A percentile compares a stretch with the other conserved stretches of the same genome.
Evolutionary conservation across 2,329 filamentous ascomycete species (phyloP).

Genomic region (Aspergillus ruber): DNA sequence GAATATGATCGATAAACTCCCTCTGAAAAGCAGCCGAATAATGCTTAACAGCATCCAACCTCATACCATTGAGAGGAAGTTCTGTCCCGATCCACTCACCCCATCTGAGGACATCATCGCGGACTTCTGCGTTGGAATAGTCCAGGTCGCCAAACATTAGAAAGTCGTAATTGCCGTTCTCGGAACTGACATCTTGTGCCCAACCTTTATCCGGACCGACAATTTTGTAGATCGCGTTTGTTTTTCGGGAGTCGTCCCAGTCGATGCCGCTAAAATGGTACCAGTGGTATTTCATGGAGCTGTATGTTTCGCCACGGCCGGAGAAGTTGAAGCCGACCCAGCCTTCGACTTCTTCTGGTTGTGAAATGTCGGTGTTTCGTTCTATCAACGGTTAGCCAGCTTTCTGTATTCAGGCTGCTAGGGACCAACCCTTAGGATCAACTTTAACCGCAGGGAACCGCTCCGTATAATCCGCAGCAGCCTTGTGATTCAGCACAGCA

Average conservation of each 20-base stretch:
- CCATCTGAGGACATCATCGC: slow-evolving; percentile 60
- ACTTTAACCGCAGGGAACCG: slow-evolving; percentile 59
- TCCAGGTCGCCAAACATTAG: slow-evolving; percentile 69
- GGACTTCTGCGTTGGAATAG: slow-evolving; percentile 58
- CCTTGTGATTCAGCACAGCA: slow-evolving; percentile 67
- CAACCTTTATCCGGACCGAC: slow-evolving; percentile 58
- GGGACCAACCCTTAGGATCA: slow-evolving; percentile 41
- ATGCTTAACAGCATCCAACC: slow-evolving; percentile 68
- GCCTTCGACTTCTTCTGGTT: slow-evolving; percentile 57
- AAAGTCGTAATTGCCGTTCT: slow-evolving; percentile 63
- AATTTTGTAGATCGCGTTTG: slow-evolving; percentile 61
- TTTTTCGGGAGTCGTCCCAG: slow-evolving; percentile 52
- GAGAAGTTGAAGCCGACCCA: slow-evolving; percentile 64
- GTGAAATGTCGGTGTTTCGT: slow-evolving; percentile 49
- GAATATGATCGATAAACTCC: slow-evolving; percentile 56
- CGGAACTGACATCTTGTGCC: slow-evolving; percentile 55
- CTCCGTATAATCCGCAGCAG: slow-evolving; percentile 61
- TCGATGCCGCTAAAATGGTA: slow-evolving; percentile 64
- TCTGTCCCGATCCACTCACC: slow-evolving; percentile 60
- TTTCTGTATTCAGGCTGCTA: not conserved
- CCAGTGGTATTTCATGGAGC: slow-evolving; percentile 58
- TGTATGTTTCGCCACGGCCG: slow-evolving; percentile 55
- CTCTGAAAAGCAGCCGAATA: slow-evolving; percentile 61
- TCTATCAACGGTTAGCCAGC: slow-evolving; percentile 30
- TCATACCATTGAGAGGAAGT: slow-evolving; percentile 58